A percentile compares a stretch with the other conserved stretches of the same genome.
Evolutionary conservation across 2,329 filamentous ascomycete species (phyloP).

Genomic region (Apiospora pterosperma): DNA sequence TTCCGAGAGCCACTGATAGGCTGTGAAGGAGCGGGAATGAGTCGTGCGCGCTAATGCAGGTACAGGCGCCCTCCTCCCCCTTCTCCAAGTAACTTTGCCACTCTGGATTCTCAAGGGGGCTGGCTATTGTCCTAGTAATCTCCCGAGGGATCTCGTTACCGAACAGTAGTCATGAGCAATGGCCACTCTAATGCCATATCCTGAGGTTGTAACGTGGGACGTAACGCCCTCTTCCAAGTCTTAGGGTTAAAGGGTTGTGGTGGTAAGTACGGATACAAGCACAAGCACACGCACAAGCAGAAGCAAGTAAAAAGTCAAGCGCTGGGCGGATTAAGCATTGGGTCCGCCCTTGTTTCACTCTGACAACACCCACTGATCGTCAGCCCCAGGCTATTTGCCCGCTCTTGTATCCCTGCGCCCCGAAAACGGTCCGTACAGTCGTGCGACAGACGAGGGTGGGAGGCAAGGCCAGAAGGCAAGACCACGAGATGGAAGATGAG

Average conservation of each 20-base stretch:
- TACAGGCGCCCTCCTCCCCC: background rate
- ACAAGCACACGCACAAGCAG: too few species aligned
- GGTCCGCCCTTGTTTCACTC: background rate
- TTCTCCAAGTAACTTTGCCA: background rate
- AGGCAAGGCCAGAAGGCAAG: background rate
- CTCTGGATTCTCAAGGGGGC: background rate
- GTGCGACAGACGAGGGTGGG: background rate
- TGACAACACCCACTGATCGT: background rate
- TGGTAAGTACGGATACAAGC: background rate
- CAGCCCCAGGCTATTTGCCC: background rate
- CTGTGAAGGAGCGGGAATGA: background rate
- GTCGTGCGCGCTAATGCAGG: background rate
- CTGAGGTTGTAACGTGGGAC: too few species aligned
- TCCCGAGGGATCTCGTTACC: too few species aligned
- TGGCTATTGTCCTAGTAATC: too few species aligned
- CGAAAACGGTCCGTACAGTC: background rate
- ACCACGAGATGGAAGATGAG: background rate
- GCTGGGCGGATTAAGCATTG: conserved; percentile 1
- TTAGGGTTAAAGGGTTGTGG: too few species aligned
- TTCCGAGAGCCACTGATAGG: background rate
- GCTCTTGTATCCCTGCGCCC: background rate
- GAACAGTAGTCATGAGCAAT: too few species aligned
- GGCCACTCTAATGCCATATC: too few species aligned
- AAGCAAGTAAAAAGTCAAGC: too few species aligned
- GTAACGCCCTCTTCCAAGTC: too few species aligned